phyloP scores from a whole-genome alignment of 768 basidiomycete species.

The Russula olivacea region DNA sequence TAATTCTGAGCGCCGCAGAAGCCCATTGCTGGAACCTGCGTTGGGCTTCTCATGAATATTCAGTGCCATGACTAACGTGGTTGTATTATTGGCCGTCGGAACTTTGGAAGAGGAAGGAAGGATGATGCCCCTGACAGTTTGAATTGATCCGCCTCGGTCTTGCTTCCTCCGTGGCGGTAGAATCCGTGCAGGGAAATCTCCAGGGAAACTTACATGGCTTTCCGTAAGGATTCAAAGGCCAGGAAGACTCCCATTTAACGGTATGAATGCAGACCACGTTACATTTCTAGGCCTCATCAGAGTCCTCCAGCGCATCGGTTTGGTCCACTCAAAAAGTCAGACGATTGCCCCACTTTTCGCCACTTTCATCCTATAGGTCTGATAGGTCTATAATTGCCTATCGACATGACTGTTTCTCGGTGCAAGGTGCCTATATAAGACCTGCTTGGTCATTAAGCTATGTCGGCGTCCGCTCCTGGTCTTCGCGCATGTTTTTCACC shows the following conservation, averaged over 20 bases:
- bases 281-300: slow-evolving; percentile 42
- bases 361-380: slow-evolving; percentile 48
- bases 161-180: slow-evolving; percentile 75
- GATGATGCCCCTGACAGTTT: slow-evolving; percentile 57
- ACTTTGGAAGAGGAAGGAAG: slow-evolving; percentile 68
- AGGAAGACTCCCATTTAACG: slow-evolving; percentile 66
- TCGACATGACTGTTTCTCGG: slow-evolving; percentile 52
- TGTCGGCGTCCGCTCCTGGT: slow-evolving; percentile 5
- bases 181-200: slow-evolving; percentile 69
- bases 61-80: slow-evolving; percentile 48
- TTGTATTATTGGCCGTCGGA: slow-evolving; percentile 59
- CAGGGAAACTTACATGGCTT: slow-evolving; percentile 46
- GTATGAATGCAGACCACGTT: slow-evolving; percentile 74
- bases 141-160: slow-evolving; percentile 73
- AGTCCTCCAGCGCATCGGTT: slow-evolving; percentile 55
- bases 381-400: slow-evolving; percentile 69
- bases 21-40: no score
- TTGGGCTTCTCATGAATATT: slow-evolving; percentile 28
- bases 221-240: slow-evolving; percentile 51
- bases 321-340: slow-evolving; percentile 67
- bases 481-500: slow-evolving; percentile 54
- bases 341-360: slow-evolving; percentile 50
- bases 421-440: slow-evolving; percentile 76
- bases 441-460: slow-evolving; percentile 37
- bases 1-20: no score